Evolutionary conservation across 2,329 filamentous ascomycete species (phyloP), one percentile per base, ranked within the genome.

Genomic region (Periconia sp.): DNA sequence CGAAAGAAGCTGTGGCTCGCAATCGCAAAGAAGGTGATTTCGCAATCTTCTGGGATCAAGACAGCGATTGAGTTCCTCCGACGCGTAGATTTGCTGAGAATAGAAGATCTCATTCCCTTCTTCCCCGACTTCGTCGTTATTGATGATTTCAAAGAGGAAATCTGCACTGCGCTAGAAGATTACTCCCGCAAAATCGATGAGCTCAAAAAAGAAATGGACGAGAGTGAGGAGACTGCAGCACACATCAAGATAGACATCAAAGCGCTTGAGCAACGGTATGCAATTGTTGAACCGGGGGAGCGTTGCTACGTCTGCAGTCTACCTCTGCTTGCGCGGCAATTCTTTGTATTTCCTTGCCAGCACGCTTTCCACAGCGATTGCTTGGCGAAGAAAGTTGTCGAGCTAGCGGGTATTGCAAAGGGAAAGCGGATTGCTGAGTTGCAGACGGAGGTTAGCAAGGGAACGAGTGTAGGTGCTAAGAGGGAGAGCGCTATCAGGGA

Each of bases 51-150:
- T 46, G 89, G 90, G 37, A 96, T 97, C 78, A 96, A 77, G 49
- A 68, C 72, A 1, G 94, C 94, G 2, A 95, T 99, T 55, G 89
- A 95, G 49, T 96, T 99, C 63, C 79, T 97, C 10, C 89, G 90
- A 56, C 86, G 90, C 8, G 96, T 92, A 67, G 91, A 96, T 48
- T 79, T 97, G 10, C 82, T 99, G 35, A 87, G 88, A 51, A 99
- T 99, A 52, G 94, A 99, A 73, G 94, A 99, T 62, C 74, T 99
- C 21, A 97, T 99, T 28, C 94, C 94, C 0, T 96, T 99, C 76
- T 99, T 99, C 73, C 94, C 94, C 0, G 94, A 99, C 68, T 99
- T 99, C 65, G 91, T 97, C 17, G 88, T 97, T 37, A 97, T 99
- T 50, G 94, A 99, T 66, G 94, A 97, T 69, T 99, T 99, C 80